Evolutionary conservation across 2,329 filamentous ascomycete genomes (phyloP), one percentile per base, ranked within the genome.

Genomic region (Blastomyces percursus): DNA sequence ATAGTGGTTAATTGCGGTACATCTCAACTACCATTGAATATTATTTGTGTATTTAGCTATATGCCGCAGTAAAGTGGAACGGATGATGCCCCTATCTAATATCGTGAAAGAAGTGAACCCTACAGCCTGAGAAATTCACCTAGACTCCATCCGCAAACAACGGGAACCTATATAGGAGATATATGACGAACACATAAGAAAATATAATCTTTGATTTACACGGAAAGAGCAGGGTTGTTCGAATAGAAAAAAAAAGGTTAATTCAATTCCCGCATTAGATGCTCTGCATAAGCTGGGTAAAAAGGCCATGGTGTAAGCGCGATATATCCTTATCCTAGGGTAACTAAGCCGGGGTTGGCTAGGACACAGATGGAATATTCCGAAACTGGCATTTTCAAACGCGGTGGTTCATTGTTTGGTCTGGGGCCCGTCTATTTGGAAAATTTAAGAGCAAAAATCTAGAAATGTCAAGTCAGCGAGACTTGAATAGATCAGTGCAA

Each of bases 221-320:
- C 71, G 82, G 8, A 91, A 91, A 14, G 82, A 82, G 59, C 76
- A 97, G 59, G 27, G 4, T 30, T 30, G 27, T 78, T 96, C 66
- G 86, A 82, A 75, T 90, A 91, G 0, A 90, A 96, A 69, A 87
- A 91, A 75, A 90, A 92, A 0, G 92, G 91, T 0, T 16, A 3
- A 42, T 42, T 12, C 16, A 42, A 42, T 2, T 2, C 40, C 3
- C 40, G 40, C 14, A 14, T 14, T n/a, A n/a, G n/a, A n/a, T n/a
- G n/a, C n/a, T n/a, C n/a, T 30, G 27, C 4, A 30, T 30, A 4
- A 30, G 2, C 27, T 30, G 27, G 4, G 27, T 30, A 30, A 30
- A 30, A 30, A 2, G 27, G 27, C 4, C n/a, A n/a, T 30, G 27
- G 27, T 30, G 27, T 30, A 30, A 30, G 27, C 4, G 27, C 30